Percentiles rank a stretch among this genome's conserved stretches.
These are phyloP conservation scores for Pseudogymnoascus sp. DNA, from an alignment of 2,329 filamentous ascomycete genomes.

Conservation along the genomic window DNA sequence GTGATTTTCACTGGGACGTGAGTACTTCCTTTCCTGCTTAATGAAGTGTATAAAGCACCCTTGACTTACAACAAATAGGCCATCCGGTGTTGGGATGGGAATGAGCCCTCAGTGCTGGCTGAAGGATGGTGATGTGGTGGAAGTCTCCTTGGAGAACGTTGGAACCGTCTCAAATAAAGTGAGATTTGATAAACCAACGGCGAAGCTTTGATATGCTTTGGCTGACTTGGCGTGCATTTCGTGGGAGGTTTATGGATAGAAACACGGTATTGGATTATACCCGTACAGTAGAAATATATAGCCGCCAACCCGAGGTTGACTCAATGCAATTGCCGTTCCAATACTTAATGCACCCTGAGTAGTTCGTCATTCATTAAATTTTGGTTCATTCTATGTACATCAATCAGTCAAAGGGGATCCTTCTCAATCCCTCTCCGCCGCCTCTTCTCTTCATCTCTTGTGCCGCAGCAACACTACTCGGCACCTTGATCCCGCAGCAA, in stretches of 20 bases:
- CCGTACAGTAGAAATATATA: constrained; percentile 1
- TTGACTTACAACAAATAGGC: constrained; percentile 32
- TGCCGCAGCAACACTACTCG: constrained; percentile 83
- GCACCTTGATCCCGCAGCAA: constrained; percentile 96
- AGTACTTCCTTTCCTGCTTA: constrained; percentile 25
- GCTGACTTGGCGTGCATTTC: not conserved
- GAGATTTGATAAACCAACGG: constrained; percentile 32
- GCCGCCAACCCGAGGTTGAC: not conserved
- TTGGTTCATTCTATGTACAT: not conserved
- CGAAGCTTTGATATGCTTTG: constrained; percentile 28
- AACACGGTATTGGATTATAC: constrained; percentile 7
- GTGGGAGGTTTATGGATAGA: constrained; percentile 7
- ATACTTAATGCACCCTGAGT: not conserved
- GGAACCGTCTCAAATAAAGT: constrained; percentile 50
- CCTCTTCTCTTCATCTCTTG: constrained; percentile 75
- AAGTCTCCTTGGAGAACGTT: constrained; percentile 58
- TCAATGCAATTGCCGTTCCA: not conserved
- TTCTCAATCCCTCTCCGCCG: constrained; percentile 52
- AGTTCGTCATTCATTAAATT: constrained; percentile 4
- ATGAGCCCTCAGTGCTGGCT: constrained; percentile 59
- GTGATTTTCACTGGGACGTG: constrained; percentile 59
- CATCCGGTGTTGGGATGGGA: constrained; percentile 64
- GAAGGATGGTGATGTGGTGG: constrained; percentile 61
- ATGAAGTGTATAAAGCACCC: not conserved
- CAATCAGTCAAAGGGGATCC: constrained; percentile 70